Base-by-base conservation (phyloP, 1,284 basidiomycete species). In the Amylostereum areolatum region DNA sequence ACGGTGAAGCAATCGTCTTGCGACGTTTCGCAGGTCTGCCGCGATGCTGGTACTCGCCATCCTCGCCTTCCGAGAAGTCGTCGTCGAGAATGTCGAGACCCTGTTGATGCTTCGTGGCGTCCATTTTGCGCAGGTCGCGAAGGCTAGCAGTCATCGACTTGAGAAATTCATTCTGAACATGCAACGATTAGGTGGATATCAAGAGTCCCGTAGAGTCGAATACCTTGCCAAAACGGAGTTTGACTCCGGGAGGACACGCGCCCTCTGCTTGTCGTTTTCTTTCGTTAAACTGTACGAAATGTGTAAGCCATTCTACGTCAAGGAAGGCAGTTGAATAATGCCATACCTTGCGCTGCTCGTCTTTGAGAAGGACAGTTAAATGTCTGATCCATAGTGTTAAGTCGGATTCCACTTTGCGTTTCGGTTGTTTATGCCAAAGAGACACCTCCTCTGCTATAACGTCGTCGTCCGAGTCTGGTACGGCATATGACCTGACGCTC, bases 381-480 rank as follows among this genome's bases (percentile, higher is more conserved):
- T 84, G 75, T 58, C 77, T 78, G 57, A 87, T 77, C 85, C 85
- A 88, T 47, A 71, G 66, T 56, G 85, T 80, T 52, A 87, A 60
- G 54, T 75, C 75, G 30, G 74, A 74, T 57, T 81, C 80, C 9
- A 69, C 68, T 42, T 61, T 67, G 48, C 68, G 66, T 56, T 67
- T 71, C 58, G 63, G 63, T 63, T 29, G 65, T 59, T 35, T 60
- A 64, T 43, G 57, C 55, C 48, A 64, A 39, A 65, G 62, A 33
- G 69, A 62, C 9, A 67, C 66, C 40, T 73, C 73, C 40, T 72
- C 70, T 4, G 65, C 69, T 43, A 80, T 80, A 4, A 63, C 69
- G 53, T 86, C 85, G 55, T 86, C 85, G 58, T 88, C 85, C 9
- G 83, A 87, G 60, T 82, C 82, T 1, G 84, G 82, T 25, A 83